Base-by-base conservation (phyloP, 805 yeast species). In the Candida silvicultrix region DNA sequence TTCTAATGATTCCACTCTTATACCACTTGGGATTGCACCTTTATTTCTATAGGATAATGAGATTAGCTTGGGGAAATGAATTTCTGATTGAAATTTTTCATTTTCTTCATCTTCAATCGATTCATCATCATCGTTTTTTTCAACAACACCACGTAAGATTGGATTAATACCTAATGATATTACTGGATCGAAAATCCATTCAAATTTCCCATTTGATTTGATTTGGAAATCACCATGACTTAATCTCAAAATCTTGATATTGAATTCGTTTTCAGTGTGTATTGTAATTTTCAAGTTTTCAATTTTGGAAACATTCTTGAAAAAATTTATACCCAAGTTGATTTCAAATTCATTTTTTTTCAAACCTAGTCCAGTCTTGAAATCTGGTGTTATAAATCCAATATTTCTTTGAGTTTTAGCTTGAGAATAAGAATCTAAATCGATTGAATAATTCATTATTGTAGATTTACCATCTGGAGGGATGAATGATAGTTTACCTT, bases 381-480 rank as follows among this genome's bases (percentile, higher is more conserved):
- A 63, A 19, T 57, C 60, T 12, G 63, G 57, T 8, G 50, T 55
- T 2, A 70, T 52, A 11, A 67, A 46, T 1, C 72, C 64, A 2
- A 55, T 18, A 19, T 47, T 52, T 35, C 49, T 52, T 8, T 50
- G 52, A 1, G 49, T 32, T 14, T 49, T 54, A 1, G 50, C 46
- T 2, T 43, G 5, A 5, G 62, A 49, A 37, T 50, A 45, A 20
- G 47, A 48, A 44, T 63, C 65, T 16, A 83, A 56, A 51, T 85
- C 85, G 28, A 85, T 62, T 6, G 75, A 70, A 63, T 90, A 90
- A 10, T 76, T 64, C 74, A 83, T 75, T 20, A 90, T 59, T 3
- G 73, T 69, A 37, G 80, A 78, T 48, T 69, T 74, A 7, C 95
- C 97, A 63, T 92, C 97, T 0, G 98, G 96, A 5, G 98, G 99